Evolutionary conservation across 768 basidiomycete species (phyloP).

Genomic region (Lactarius hatsudake): DNA sequence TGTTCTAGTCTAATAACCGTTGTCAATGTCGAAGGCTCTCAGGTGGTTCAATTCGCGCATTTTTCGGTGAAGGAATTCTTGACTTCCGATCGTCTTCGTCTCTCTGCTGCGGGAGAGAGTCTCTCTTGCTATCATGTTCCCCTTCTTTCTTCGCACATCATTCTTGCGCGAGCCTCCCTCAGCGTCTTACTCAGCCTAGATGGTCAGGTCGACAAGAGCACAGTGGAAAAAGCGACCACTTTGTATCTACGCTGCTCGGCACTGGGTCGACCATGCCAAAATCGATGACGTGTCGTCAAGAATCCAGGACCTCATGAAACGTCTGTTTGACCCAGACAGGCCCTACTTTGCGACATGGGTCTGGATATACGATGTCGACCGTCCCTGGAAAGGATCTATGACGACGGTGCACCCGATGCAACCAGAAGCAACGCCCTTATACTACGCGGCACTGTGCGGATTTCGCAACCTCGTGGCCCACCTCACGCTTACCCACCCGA

Average conservation of each 20-base stretch:
- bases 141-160: not conserved
- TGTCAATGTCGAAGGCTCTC: not conserved
- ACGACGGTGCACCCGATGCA: not conserved
- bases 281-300: not conserved
- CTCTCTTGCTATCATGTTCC: not conserved
- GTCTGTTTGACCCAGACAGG: not conserved
- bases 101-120: not conserved
- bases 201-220: not conserved
- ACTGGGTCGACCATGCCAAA: not conserved
- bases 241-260: not conserved
- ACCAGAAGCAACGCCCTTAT: not conserved
- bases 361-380: not conserved
- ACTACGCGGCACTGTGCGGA: conserved; percentile 9
- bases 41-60: not conserved
- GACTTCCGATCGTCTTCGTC: not conserved
- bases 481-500: not conserved
- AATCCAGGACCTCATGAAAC: not conserved
- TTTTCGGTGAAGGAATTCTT: not conserved
- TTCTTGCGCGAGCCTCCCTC: not conserved
- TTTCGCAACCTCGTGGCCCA: not conserved
- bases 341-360: not conserved
- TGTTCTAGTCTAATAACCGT: not conserved
- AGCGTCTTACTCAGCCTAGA: not conserved
- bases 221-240: not conserved
- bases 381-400: not conserved